A percentile compares a stretch with the other conserved stretches of the same genome.
phyloP scores from a whole-genome alignment of 306 rosid genomes.

The Cicer cuneatum region DNA sequence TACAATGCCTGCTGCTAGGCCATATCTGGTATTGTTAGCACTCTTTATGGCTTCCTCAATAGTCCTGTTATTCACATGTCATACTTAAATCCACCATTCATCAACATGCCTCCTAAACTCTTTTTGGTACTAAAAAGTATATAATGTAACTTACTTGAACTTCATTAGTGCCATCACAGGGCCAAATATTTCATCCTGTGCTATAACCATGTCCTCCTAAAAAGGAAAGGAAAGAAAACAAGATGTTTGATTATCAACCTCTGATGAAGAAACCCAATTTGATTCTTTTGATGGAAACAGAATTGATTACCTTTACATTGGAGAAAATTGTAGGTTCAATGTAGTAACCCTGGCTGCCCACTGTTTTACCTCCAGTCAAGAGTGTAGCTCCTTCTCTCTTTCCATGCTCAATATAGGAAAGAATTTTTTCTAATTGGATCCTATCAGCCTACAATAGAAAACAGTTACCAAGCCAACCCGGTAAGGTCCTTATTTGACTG shows the following conservation, averaged over 20 bases:
- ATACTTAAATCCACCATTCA: neutral
- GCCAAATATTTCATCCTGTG: conserved; percentile 79
- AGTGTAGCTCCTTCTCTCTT: conserved; percentile 84
- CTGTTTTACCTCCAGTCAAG: conserved; percentile 68
- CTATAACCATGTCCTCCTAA: conserved; percentile 77
- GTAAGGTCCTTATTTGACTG: neutral
- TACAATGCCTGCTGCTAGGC: conserved; percentile 81
- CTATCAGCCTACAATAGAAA: conserved; percentile 57
- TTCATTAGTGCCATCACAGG: conserved; percentile 68
- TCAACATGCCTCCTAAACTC: neutral
- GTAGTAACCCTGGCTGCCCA: conserved; percentile 69
- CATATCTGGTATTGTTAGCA: conserved; percentile 72
- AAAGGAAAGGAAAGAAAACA: neutral
- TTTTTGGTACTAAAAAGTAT: neutral
- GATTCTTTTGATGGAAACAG: neutral
- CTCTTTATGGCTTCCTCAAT: conserved; percentile 72
- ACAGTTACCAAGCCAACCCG: neutral
- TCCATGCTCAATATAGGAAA: conserved; percentile 73
- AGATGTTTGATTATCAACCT: conserved; percentile 4
- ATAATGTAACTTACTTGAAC: conserved; percentile 61
- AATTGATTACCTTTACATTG: conserved; percentile 59
- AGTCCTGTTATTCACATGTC: conserved; percentile 53
- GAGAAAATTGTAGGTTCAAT: conserved; percentile 78
- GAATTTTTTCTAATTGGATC: conserved; percentile 64
- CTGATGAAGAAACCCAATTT: neutral